These are phyloP conservation scores for Cynara cardunculus DNA, from an alignment of 129 eudicot species.

Conservation along the genomic window DNA sequence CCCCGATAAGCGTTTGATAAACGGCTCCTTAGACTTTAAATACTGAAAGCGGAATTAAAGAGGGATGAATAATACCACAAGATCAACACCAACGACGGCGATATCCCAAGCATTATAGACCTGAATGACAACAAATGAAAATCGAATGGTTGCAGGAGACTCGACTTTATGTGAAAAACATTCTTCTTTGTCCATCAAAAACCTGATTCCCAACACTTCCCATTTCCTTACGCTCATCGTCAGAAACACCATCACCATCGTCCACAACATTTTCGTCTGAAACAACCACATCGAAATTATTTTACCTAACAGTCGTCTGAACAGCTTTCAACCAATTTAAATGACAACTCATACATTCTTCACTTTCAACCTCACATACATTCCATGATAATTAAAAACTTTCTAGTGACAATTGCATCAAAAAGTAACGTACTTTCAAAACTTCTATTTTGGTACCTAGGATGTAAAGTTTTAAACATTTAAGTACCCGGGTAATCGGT, in stretches of 20 bases:
- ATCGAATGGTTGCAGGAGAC: conserved; percentile 63
- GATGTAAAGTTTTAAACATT: too few species aligned
- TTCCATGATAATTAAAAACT: neutral
- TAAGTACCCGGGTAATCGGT: too few species aligned
- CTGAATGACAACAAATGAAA: conserved; percentile 83
- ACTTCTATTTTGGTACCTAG: too few species aligned
- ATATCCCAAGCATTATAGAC: conserved; percentile 73
- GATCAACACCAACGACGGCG: conserved; percentile 74
- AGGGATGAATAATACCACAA: conserved; percentile 47
- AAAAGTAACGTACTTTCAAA: too few species aligned
- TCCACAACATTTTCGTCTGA: conserved; percentile 39
- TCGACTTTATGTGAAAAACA: conserved; percentile 79
- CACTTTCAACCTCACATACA: neutral
- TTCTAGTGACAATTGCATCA: too few species aligned
- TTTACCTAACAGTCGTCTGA: neutral
- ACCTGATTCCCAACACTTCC: conserved; percentile 63
- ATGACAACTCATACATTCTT: neutral
- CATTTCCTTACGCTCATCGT: conserved; percentile 13
- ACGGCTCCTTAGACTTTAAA: neutral
- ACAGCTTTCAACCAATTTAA: conserved; percentile 12
- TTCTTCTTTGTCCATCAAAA: conserved; percentile 80
- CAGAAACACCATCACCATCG: conserved; percentile 21
- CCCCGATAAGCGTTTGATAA: too few species aligned
- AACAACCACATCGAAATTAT: neutral
- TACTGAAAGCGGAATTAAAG: neutral